Evolutionary conservation across 805 yeast genomes (phyloP).

Genomic region (Vanderwaltozyma polyspora): DNA sequence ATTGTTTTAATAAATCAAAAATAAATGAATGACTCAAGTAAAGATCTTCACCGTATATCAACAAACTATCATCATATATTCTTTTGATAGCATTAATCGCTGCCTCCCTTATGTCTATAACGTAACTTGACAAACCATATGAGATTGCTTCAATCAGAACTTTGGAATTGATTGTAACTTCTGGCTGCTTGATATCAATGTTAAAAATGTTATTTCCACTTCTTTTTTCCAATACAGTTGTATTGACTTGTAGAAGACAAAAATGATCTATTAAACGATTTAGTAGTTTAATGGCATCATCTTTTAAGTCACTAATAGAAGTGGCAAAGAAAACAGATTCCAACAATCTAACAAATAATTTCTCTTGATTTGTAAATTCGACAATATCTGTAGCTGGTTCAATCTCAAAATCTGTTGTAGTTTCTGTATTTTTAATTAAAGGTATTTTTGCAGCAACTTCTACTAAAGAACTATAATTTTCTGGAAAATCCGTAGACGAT

Average conservation of each 20-base stretch:
- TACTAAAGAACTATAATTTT: slow-evolving; percentile 32
- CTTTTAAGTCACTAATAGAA: slow-evolving; percentile 59
- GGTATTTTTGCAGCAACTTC: slow-evolving; percentile 39
- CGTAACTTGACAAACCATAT: slow-evolving; percentile 70
- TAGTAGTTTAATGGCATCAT: slow-evolving; percentile 53
- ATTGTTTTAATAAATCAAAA: slow-evolving; percentile 63
- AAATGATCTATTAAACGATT: slow-evolving; percentile 67
- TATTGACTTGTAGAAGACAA: slow-evolving; percentile 64
- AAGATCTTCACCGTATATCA: slow-evolving; percentile 59
- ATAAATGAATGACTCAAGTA: slow-evolving; percentile 66
- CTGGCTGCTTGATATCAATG: slow-evolving; percentile 72
- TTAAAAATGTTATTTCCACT: slow-evolving; percentile 60
- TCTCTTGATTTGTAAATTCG: slow-evolving; percentile 50
- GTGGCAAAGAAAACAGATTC: slow-evolving; percentile 67
- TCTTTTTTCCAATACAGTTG: slow-evolving; percentile 56
- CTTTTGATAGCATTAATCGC: slow-evolving; percentile 58
- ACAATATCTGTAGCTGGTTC: slow-evolving; percentile 37
- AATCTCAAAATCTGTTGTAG: slow-evolving; percentile 28
- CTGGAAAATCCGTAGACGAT: slow-evolving; percentile 31
- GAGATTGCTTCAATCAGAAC: slow-evolving; percentile 65
- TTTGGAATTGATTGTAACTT: slow-evolving; percentile 54
- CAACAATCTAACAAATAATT: slow-evolving; percentile 49
- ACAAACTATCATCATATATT: slow-evolving; percentile 49
- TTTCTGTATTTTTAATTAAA: slow-evolving; percentile 14
- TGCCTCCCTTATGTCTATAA: slow-evolving; percentile 53